Conservation (phyloP, 257 asterid genomes). For the Capsicum pubescens region DNA sequence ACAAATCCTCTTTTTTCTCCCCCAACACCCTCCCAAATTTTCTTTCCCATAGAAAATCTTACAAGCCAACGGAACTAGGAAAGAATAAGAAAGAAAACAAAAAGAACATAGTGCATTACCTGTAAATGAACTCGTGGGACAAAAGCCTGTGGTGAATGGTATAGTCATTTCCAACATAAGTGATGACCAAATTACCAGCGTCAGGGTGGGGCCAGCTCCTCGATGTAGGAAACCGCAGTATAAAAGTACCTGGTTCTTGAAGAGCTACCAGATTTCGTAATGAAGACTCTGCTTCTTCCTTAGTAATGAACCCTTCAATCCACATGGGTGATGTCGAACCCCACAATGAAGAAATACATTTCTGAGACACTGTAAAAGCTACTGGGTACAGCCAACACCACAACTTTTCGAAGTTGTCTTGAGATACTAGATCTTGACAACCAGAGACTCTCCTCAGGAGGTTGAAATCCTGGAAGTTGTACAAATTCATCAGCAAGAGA, state of each 20-base stretch:
- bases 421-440: slow-evolving; percentile 67
- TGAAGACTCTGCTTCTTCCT: slow-evolving; percentile 86
- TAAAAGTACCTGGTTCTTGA: slow-evolving; percentile 77
- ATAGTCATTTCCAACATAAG: slow-evolving; percentile 69
- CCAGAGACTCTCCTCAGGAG: slow-evolving; percentile 74
- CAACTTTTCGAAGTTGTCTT: slow-evolving; percentile 76
- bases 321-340: slow-evolving; percentile 64
- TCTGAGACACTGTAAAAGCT: slow-evolving; percentile 71
- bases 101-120: slow-evolving; percentile 41
- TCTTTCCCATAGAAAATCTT: not conserved
- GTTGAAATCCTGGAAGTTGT: slow-evolving; percentile 66
- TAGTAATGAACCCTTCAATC: slow-evolving; percentile 89
- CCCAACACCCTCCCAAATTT: not conserved
- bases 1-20: not conserved
- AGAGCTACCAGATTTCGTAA: slow-evolving; percentile 59
- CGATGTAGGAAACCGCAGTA: slow-evolving; percentile 83
- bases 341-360: slow-evolving; percentile 61
- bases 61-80: not conserved
- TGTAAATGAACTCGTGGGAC: slow-evolving; percentile 57
- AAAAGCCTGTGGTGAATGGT: slow-evolving; percentile 72
- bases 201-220: slow-evolving; percentile 99
- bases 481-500: slow-evolving; percentile 23
- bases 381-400: slow-evolving; percentile 97
- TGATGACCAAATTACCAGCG: slow-evolving; percentile 81
- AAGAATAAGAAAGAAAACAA: not conserved